Percentiles rank a stretch among this genome's conserved stretches.
Evolutionary conservation across 768 basidiomycete species (phyloP).

Genomic region (Collybia sordida): DNA sequence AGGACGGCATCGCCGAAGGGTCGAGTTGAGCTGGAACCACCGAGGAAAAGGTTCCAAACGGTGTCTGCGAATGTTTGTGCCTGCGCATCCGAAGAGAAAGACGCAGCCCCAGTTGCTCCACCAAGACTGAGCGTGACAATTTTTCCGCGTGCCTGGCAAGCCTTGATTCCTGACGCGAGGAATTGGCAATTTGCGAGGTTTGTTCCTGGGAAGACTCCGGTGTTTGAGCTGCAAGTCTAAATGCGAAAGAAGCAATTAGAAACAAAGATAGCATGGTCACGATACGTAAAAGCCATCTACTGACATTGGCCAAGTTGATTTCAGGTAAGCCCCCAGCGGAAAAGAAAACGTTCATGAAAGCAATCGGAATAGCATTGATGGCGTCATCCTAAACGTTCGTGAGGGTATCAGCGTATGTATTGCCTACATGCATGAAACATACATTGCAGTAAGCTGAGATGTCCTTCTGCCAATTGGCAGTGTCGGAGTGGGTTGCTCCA

Average conservation of each 20-base stretch:
- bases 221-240: slow-evolving; percentile 51
- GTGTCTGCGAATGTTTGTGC: slow-evolving; percentile 53
- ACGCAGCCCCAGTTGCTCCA: slow-evolving; percentile 51
- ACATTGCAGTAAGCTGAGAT: slow-evolving; percentile 56
- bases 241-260: background rate
- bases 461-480: slow-evolving; percentile 49
- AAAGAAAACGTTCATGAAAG: slow-evolving; percentile 62
- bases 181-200: slow-evolving; percentile 56
- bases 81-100: slow-evolving; percentile 51
- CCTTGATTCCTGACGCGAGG: slow-evolving; percentile 53
- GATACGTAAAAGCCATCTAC: background rate
- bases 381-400: slow-evolving; percentile 43
- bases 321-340: slow-evolving; percentile 56
- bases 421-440: background rate
- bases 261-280: background rate
- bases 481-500: slow-evolving; percentile 45
- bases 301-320: slow-evolving; percentile 60
- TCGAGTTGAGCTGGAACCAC: slow-evolving; percentile 53
- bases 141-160: slow-evolving; percentile 59
- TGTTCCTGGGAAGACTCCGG: slow-evolving; percentile 53
- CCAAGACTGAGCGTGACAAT: slow-evolving; percentile 49
- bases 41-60: slow-evolving; percentile 70
- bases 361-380: slow-evolving; percentile 60
- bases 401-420: background rate
- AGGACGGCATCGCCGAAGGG: slow-evolving; percentile 66